A percentile compares a stretch with the other conserved stretches of the same genome.
Evolutionary conservation across 2,329 filamentous ascomycete species (phyloP).

Genomic region (Penicillium hordei): DNA sequence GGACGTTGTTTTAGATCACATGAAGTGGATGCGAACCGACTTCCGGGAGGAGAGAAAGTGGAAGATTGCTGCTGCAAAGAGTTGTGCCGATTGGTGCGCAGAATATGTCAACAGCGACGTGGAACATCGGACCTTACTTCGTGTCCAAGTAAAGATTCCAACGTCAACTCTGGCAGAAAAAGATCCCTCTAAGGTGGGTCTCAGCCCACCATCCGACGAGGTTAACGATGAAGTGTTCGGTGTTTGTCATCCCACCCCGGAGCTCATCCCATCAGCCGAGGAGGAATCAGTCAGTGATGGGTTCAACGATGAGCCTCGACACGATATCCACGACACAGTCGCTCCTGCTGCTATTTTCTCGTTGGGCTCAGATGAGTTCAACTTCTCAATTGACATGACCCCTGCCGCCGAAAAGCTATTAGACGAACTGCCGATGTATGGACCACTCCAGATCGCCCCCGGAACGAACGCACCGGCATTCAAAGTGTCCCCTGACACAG

Average conservation of each 20-base stretch:
- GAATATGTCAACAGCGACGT: constrained; percentile 70
- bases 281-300: constrained; percentile 56
- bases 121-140: constrained; percentile 65
- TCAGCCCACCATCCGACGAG: constrained; percentile 37
- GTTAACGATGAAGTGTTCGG: constrained; percentile 32
- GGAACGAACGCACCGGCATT: constrained; percentile 58
- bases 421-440: constrained; percentile 77
- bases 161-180: constrained; percentile 27
- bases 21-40: constrained; percentile 98
- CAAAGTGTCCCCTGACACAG: constrained; percentile 65
- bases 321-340: constrained; percentile 45
- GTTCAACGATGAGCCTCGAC: constrained; percentile 46
- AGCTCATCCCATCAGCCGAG: constrained; percentile 64
- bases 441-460: constrained; percentile 57
- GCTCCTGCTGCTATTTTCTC: constrained; percentile 79
- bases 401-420: constrained; percentile 74
- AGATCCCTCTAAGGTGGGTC: constrained; percentile 28
- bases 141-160: constrained; percentile 55
- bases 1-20: constrained; percentile 84
- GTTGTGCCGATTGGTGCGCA: constrained; percentile 77
- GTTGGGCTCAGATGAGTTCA: constrained; percentile 76
- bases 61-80: constrained; percentile 80
- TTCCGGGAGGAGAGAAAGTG: constrained; percentile 92
- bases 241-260: constrained; percentile 60
- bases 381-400: constrained; percentile 74